phyloP scores from a whole-genome alignment of 2,329 filamentous ascomycete species.

The Fusarium metavorans region DNA sequence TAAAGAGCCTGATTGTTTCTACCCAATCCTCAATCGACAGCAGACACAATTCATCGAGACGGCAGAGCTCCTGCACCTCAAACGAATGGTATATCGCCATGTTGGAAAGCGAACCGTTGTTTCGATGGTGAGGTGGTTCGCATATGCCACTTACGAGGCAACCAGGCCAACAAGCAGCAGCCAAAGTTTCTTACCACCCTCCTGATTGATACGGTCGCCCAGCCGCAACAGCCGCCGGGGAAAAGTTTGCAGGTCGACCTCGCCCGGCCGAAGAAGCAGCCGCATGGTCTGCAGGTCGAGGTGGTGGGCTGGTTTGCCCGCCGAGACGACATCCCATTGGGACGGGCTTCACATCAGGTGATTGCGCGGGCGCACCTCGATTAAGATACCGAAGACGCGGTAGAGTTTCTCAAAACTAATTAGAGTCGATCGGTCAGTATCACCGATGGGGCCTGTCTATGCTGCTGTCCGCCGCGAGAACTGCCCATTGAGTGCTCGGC shows the following conservation, averaged over 20 bases:
- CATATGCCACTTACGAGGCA: slow-evolving; percentile 6
- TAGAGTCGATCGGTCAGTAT: not conserved
- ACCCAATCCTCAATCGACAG: not conserved
- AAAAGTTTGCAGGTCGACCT: not conserved
- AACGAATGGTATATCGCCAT: slow-evolving; percentile 5
- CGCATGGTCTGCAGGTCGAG: not conserved
- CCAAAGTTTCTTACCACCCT: not conserved
- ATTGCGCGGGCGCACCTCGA: not conserved
- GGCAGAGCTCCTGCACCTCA: slow-evolving; percentile 12
- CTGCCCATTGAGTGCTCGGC: not conserved
- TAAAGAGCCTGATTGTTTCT: slow-evolving; percentile 1
- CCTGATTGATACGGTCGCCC: not conserved
- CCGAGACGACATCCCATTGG: not conserved
- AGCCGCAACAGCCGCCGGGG: slow-evolving; percentile 3
- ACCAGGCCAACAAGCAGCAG: not conserved
- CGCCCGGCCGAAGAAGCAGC: not conserved
- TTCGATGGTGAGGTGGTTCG: slow-evolving; percentile 21
- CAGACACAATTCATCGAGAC: not conserved
- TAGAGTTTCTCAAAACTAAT: not conserved
- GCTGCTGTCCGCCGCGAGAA: not conserved
- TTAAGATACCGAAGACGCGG: not conserved
- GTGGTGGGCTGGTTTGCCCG: not conserved
- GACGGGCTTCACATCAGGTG: not conserved
- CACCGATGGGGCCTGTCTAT: not conserved
- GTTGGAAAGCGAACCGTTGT: slow-evolving; percentile 9